Base-by-base conservation (phyloP, 225 moss, liverwort and hornwort genomes). In the Rhytidiadelphus loreus region DNA sequence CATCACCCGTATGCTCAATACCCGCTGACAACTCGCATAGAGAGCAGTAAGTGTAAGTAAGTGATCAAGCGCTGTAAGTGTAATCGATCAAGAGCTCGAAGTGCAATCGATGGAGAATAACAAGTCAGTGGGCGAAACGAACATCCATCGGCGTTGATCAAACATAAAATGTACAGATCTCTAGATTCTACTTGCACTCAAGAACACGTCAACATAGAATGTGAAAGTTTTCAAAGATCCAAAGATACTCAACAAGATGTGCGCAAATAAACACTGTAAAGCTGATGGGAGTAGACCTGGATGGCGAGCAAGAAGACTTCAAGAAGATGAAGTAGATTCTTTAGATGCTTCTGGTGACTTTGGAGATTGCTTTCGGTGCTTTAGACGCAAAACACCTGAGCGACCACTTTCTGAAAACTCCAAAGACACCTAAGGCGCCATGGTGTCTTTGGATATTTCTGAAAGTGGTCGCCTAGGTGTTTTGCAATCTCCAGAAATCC, bases 401-500 rank as follows among this genome's bases (percentile, higher is more conserved):
- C 6, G 0, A n/a, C 17, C 13, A 7, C 23, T n/a, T 26, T 56
- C 0, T 16, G 2, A 57, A 78, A 78, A n/a, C 1, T 57, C 4
- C 26, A 17, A 78, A 57, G 26, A 78, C 7, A 16, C 4, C 11
- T 16, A 25, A n/a, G 25, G 9, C 2, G 1, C 48, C 57, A 16
- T 16, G 33, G 35, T 46, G 17, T 20, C 78, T 81, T 89, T 12
- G 76, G 24, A 69, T n/a, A 22, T 86, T 93, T 94, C 5, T 79
- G 87, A 80, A 96, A 92, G 85, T 96, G 92, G 16, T 86, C 30
- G 24, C 19, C 83, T 10, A 96, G 26, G 85, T 93, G 87, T 76
- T 89, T 80, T 68, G 90, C 30, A 87, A 98, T 89, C 89, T 96
- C 95, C 22, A 64, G 13, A 43, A 94, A 96, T 39, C 37, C n/a